These are phyloP conservation scores for Vigna mungo DNA, from an alignment of 306 rosid species.

Conservation along the genomic window DNA sequence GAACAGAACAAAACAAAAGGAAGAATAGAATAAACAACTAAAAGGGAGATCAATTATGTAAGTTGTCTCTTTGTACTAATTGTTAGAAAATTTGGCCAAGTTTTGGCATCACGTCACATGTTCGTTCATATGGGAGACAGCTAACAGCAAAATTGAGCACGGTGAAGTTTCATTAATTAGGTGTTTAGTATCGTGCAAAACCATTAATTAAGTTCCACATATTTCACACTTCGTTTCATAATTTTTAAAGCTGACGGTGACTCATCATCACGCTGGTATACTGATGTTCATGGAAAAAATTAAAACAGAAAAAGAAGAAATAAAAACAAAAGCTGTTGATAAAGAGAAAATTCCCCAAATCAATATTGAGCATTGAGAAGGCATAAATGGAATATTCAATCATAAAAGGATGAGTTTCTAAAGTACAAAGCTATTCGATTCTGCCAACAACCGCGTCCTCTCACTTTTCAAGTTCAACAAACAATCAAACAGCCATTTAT, in stretches of 20 bases:
- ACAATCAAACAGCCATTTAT: slow-evolving; percentile 37
- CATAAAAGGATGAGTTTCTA: slow-evolving; percentile 10
- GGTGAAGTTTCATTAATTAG: slow-evolving; percentile 15
- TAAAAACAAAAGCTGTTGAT: background rate
- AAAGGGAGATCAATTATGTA: background rate
- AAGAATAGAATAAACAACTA: background rate
- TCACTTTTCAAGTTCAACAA: slow-evolving; percentile 29
- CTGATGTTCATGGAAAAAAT: background rate
- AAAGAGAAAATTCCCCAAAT: background rate
- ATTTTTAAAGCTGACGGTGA: slow-evolving; percentile 27
- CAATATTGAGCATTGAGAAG: background rate
- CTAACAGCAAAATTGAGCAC: slow-evolving; percentile 29
- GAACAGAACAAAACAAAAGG: background rate
- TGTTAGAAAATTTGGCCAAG: background rate
- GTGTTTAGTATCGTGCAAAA: background rate
- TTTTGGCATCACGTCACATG: slow-evolving; percentile 43
- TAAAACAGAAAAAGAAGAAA: background rate
- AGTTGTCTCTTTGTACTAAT: slow-evolving; percentile 10
- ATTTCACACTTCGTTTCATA: slow-evolving; percentile 27
- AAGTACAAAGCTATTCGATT: slow-evolving; percentile 6
- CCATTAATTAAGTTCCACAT: background rate
- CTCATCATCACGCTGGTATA: background rate
- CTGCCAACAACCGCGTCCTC: slow-evolving; percentile 1
- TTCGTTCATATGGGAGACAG: slow-evolving; percentile 42
- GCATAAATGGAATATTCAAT: slow-evolving; percentile 38